Conservation (phyloP, 352 stramenopile species). For the Phytophthora nicotianae region DNA sequence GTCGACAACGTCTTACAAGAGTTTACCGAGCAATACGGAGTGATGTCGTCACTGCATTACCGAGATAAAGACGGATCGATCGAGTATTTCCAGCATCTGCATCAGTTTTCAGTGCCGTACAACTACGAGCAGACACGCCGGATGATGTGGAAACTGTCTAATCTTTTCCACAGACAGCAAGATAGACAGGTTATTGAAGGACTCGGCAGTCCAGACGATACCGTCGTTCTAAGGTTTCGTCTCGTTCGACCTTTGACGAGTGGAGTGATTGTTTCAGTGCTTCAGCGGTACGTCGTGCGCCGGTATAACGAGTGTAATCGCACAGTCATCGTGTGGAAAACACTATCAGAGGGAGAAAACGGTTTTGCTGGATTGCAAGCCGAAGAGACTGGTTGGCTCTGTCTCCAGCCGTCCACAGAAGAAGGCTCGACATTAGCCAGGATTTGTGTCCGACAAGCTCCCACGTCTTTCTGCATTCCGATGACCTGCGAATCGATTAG, state of each 20-base stretch:
- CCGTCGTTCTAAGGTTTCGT: slow-evolving; percentile 36
- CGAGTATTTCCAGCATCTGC: slow-evolving; percentile 20
- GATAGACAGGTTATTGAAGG: slow-evolving; percentile 15
- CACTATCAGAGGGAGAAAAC: slow-evolving; percentile 38
- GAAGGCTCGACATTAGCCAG: slow-evolving; percentile 12
- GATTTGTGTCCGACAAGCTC: slow-evolving; percentile 22
- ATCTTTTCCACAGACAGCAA: slow-evolving; percentile 14
- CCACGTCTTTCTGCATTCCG: neutral
- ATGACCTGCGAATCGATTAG: neutral
- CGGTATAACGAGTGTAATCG: slow-evolving; percentile 43
- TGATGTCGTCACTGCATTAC: slow-evolving; percentile 4
- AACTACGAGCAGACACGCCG: slow-evolving; percentile 14
- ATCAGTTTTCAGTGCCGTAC: slow-evolving; percentile 20
- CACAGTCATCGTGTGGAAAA: slow-evolving; percentile 57
- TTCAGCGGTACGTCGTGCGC: slow-evolving; percentile 15
- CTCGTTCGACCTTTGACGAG: slow-evolving; percentile 13
- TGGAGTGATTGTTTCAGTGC: slow-evolving; percentile 17
- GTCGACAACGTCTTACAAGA: slow-evolving; percentile 9
- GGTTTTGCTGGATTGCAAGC: slow-evolving; percentile 41
- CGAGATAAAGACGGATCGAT: neutral
- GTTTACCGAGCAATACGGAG: slow-evolving; percentile 12
- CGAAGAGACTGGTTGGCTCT: slow-evolving; percentile 61
- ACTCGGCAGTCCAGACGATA: slow-evolving; percentile 25
- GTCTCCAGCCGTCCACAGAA: slow-evolving; percentile 26
- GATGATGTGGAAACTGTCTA: slow-evolving; percentile 21